Evolutionary conservation across 805 yeast species (phyloP).

Genomic region (Suhomyces canberraensis): DNA sequence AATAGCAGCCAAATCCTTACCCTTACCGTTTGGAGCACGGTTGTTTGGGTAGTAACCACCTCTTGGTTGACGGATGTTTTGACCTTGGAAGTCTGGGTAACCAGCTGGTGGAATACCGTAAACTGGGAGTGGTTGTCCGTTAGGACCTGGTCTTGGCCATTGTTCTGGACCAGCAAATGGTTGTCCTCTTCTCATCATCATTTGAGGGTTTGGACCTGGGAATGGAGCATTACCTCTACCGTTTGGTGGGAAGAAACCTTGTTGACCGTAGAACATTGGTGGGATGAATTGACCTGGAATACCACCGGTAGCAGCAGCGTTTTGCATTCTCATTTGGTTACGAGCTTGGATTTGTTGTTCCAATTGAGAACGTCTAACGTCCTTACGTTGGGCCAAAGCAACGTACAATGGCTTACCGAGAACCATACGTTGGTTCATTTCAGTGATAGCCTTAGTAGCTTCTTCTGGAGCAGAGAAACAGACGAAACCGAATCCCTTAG

Average conservation of each 20-base stretch:
- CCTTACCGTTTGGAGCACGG: slow-evolving; percentile 36
- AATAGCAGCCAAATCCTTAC: slow-evolving; percentile 57
- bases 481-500: slow-evolving; percentile 98
- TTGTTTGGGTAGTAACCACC: slow-evolving; percentile 51
- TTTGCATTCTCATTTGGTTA: slow-evolving; percentile 97
- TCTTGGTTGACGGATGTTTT: slow-evolving; percentile 52
- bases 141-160: slow-evolving; percentile 72
- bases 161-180: slow-evolving; percentile 66
- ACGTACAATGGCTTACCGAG: slow-evolving; percentile 96
- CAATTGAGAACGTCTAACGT: slow-evolving; percentile 93
- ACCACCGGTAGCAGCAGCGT: slow-evolving; percentile 85
- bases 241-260: slow-evolving; percentile 82
- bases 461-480: slow-evolving; percentile 98
- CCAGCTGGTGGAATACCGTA: slow-evolving; percentile 84
- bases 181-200: slow-evolving; percentile 71
- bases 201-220: slow-evolving; percentile 77
- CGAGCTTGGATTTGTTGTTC: slow-evolving; percentile 98
- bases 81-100: slow-evolving; percentile 49
- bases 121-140: slow-evolving; percentile 80
- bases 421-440: slow-evolving; percentile 96
- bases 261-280: slow-evolving; percentile 84
- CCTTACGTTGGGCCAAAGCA: slow-evolving; percentile 98
- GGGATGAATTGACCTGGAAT: slow-evolving; percentile 83
- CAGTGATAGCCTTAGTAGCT: slow-evolving; percentile 97
- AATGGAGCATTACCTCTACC: slow-evolving; percentile 75